These are phyloP conservation scores for Tylopilus sp. DNA, from an alignment of 768 basidiomycete genomes.

Conservation along the genomic window DNA sequence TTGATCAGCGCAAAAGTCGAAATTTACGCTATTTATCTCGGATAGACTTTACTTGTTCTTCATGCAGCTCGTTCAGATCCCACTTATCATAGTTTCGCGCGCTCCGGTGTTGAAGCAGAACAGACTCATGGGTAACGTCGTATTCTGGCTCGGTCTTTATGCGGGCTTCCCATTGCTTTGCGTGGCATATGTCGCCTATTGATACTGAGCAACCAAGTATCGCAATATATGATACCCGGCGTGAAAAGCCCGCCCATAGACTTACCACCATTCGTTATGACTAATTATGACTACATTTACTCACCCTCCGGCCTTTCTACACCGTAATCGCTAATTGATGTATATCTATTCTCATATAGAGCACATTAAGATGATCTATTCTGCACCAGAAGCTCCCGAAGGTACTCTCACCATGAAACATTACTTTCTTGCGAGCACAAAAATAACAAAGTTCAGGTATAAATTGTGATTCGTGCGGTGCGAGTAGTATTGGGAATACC, in stretches of 20 bases:
- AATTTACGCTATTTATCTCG: background rate
- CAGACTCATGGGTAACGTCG: conserved; percentile 74
- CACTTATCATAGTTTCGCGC: conserved; percentile 80
- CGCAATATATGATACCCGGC: conserved; percentile 1
- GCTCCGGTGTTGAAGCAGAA: conserved; percentile 76
- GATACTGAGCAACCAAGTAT: conserved; percentile 38
- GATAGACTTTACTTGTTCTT: conserved; percentile 81
- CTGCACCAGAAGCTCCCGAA: too few species aligned
- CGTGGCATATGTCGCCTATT: conserved; percentile 66
- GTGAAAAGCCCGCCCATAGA: conserved; percentile 5
- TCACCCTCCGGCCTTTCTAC: too few species aligned
- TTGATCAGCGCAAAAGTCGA: background rate
- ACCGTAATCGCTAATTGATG: background rate
- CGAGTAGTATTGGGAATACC: background rate
- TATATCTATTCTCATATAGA: background rate
- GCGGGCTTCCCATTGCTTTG: conserved; percentile 92
- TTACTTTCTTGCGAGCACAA: too few species aligned
- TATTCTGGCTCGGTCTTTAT: conserved; percentile 93
- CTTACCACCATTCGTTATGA: background rate
- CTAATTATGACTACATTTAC: background rate
- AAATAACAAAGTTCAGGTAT: too few species aligned
- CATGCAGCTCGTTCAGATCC: conserved; percentile 85
- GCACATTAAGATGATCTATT: too few species aligned
- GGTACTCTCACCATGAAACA: too few species aligned
- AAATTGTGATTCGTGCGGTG: too few species aligned